Base-by-base conservation (phyloP, 2,329 filamentous ascomycete genomes). In the Botryotinia convoluta region DNA sequence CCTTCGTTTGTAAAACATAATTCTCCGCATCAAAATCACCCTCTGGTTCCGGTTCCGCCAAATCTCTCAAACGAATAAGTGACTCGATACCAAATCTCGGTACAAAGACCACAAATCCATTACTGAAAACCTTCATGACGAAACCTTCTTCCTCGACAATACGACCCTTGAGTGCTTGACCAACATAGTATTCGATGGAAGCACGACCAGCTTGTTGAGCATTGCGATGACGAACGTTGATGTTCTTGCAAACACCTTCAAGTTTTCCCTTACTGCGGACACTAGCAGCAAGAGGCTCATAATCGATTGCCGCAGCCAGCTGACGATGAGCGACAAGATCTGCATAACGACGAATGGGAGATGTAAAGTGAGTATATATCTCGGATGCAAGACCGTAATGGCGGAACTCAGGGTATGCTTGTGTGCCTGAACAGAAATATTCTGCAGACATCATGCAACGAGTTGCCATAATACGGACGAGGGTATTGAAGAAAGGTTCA, bases 361-460 rank as follows among this genome's bases (percentile, higher is more conserved):
- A 97, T 0, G 96, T 99, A 84, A 99, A 99, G 83, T 99, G 96
- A 3, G 96, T 99, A 85, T 99, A 99, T 81, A 99, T 99, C 80
- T 97, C 93, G 5, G 92, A 94, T 0, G 97, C 97, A 51, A 99
- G 90, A 77, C 96, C 96, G 83, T 99, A 99, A 84, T 99, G 97
- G 70, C 94, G 90, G 87, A 97, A 99, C 81, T 98, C 96, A 0
- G 94, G 92, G 82, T 96, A 95, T 0, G 95, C 90, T 82, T 98
- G 94, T 10, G 94, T 95, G 74, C 96, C 96, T 0, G 95, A 93
- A 84, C 93, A 96, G 84, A 99, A 99, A 84, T 99, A 99, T 84
- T 99, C 96, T 75, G 96, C 96, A 71, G 94, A 96, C 87, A 97
- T 97, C 96, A 99, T 99, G 88, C 96, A 99, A 35, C 96, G 92